Base-by-base conservation (phyloP, 2,329 filamentous ascomycete genomes). In the Cladophialophora yegresii region DNA sequence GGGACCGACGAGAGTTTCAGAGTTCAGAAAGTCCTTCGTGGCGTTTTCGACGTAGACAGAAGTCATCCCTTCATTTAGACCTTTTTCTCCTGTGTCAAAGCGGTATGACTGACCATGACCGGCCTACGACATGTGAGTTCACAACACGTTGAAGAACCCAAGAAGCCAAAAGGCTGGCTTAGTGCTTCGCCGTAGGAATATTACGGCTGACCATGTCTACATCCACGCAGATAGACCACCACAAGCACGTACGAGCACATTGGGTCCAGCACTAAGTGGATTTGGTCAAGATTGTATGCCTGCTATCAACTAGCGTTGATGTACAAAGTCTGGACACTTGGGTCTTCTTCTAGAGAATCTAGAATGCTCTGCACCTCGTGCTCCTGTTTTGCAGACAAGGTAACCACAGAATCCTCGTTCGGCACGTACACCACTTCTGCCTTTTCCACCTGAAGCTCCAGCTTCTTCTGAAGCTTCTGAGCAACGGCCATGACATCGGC, bases 351-450 rank as follows among this genome's bases (percentile, higher is more conserved):
- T 47, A 82, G 65, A 26, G 69, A 65, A 67, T 74, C 73, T 13
- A 88, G 65, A 58, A 96, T 84, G 3, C 83, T 80, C 50, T 81
- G 80, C 30, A 97, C 79, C 20, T 81, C 78, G 56, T 83, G 78
- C 0, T 83, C 82, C 1, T 84, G 81, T 12, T 84, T 80, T 13
- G 84, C 82, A 26, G 63, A 88, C 83, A 45, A 93, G 71, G 7
- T 81, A 20, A 90, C 85, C 74, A 85, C 85, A 0, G 90, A 93
- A 67, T 96, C 92, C 72, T 89, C 86, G 65, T 93, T 95, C 0
- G 92, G 85, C 64, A 89, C 85, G 88, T 91, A 97, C 50, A 96
- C 83, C 58, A 97, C 93, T 62, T 96, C 91, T 20, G 87, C 87
- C 70, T 86, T 88, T 61, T 89, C 80, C 53, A 96, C 84, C 64